Base-by-base conservation (phyloP, 108 stramenopile genomes). In the Schizochytrium sp. region DNA sequence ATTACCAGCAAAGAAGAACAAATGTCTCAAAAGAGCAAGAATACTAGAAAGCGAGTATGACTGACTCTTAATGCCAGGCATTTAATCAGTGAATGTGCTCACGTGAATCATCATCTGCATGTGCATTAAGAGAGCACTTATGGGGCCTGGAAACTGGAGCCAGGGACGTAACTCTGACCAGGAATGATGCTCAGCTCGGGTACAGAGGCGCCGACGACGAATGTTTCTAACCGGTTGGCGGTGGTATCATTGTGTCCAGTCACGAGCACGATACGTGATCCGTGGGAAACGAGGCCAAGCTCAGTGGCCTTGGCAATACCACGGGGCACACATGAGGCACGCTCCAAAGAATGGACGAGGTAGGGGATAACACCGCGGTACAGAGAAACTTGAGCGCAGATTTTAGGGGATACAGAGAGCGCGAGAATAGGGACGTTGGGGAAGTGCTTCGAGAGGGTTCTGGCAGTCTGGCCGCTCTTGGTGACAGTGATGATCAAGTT, bases 391-490 rank as follows among this genome's bases (percentile, higher is more conserved):
- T 90, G 90, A 4, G 90, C 57, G 61, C 90, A 90, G 3, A 90
- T 72, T 41, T 87, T 58, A 0, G 88, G 58, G 38, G 90, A 90
- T n/a, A 56, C 55, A 38, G 83, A 38, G 58, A 90, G 61, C 4
- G 88, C 76, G 47, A 90, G 88, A 72, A 90, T 88, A 45, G 90
- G 90, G n/a, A 87, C 76, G 42, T 17, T 83, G 7, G 98, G 98
- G 61, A 97, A 96, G 96, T 98, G 99, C 92, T 98, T 99, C 89
- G 98, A 96, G 50, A 99, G 93, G 73, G 96, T 93, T 61, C 95
- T 95, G 5, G 98, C 98, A 38, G 97, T 98, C 87, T 90, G 92
- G 57, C 99, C 99, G 40, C 94, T 95, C 89, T 98, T 97, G 44
- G 97, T 96, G 89, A 97, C 93, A 56, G 98, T 98, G 88, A 99